Percentiles rank a stretch among this genome's conserved stretches.
These are phyloP conservation scores for Fraxinus latifolia DNA, from an alignment of 305 asterid genomes.

Conservation along the genomic window DNA sequence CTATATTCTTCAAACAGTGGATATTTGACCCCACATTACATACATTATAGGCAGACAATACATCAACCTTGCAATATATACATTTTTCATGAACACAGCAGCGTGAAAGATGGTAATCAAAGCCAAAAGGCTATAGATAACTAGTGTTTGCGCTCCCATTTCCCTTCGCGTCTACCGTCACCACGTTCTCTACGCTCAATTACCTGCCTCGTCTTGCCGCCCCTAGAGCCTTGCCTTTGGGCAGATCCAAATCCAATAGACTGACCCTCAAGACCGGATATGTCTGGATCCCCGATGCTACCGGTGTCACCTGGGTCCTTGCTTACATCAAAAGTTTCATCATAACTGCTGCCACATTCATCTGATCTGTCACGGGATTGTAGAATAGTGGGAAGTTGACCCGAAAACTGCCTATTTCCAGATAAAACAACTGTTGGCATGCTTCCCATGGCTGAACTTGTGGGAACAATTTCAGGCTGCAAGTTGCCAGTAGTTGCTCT, in stretches of 20 bases:
- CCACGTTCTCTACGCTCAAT: slow-evolving; percentile 88
- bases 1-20: not conserved
- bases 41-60: not conserved
- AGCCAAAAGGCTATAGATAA: not conserved
- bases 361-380: slow-evolving; percentile 84
- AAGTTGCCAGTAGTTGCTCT: slow-evolving; percentile 45
- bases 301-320: slow-evolving; percentile 85
- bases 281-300: slow-evolving; percentile 81
- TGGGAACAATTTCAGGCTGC: slow-evolving; percentile 41
- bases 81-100: not conserved
- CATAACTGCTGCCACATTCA: slow-evolving; percentile 72
- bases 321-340: slow-evolving; percentile 77
- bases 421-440: slow-evolving; percentile 52
- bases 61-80: not conserved
- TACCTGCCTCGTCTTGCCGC: slow-evolving; percentile 73
- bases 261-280: slow-evolving; percentile 68
- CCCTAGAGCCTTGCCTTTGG: slow-evolving; percentile 68
- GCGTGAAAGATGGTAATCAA: not conserved
- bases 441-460: slow-evolving; percentile 32
- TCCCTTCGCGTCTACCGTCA: slow-evolving; percentile 85
- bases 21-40: not conserved
- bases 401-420: slow-evolving; percentile 65
- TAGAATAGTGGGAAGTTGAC: slow-evolving; percentile 68
- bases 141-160: slow-evolving; percentile 97
- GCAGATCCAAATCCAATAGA: slow-evolving; percentile 42